Conservation (phyloP, 164 flowering plant species). For the Stephania cephalantha region DNA sequence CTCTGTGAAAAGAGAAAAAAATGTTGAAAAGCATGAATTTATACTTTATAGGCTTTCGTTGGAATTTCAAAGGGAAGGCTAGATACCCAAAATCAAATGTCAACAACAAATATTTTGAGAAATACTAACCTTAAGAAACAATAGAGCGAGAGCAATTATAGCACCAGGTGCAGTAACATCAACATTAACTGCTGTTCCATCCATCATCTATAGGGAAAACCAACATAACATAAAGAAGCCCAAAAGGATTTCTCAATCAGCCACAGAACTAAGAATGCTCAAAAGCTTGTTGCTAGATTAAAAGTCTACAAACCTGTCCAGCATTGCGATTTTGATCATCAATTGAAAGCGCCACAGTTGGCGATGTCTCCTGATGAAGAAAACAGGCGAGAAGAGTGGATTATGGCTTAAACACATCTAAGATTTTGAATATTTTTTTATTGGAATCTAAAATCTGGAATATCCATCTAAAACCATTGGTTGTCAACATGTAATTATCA, state of each 20-base stretch:
- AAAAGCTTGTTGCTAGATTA: constrained; percentile 3
- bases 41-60: not conserved
- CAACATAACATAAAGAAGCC: not conserved
- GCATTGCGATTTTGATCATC: constrained; percentile 52
- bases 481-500: too few species aligned
- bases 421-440: too few species aligned
- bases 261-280: not conserved
- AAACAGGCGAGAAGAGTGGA: not conserved
- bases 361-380: constrained; percentile 47
- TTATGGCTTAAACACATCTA: too few species aligned
- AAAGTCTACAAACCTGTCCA: constrained; percentile 45
- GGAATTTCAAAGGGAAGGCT: not conserved
- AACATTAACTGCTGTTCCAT: constrained; percentile 63
- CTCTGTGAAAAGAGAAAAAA: constrained; percentile 45
- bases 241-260: not conserved
- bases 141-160: constrained; percentile 73
- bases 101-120: not conserved
- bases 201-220: constrained; percentile 48
- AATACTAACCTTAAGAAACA: constrained; percentile 73
- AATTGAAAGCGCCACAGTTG: constrained; percentile 18
- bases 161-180: constrained; percentile 99
- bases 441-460: too few species aligned
- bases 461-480: too few species aligned
- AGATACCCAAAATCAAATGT: not conserved
- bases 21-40: not conserved